These are phyloP conservation scores for Trichoderma breve DNA, from an alignment of 2,329 filamentous ascomycete genomes.

Conservation along the genomic window DNA sequence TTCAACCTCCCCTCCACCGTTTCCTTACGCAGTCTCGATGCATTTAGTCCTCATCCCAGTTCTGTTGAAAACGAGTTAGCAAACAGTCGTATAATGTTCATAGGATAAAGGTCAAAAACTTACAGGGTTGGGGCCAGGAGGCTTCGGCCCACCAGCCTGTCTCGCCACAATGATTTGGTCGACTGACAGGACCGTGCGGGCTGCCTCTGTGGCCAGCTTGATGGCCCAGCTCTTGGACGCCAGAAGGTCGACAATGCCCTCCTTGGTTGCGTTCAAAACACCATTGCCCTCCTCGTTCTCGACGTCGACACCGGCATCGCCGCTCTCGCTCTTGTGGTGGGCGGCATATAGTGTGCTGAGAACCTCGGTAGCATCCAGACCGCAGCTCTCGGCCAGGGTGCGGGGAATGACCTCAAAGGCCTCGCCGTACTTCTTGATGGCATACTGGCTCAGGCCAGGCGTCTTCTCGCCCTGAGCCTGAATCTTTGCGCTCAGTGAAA, in stretches of 20 bases:
- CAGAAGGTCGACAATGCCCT: constrained; percentile 89
- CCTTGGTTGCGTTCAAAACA: constrained; percentile 78
- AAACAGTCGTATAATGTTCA: background rate
- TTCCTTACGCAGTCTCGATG: constrained; percentile 27
- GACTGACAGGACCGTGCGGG: constrained; percentile 88
- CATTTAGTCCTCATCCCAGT: constrained; percentile 62
- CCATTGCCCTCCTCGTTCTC: constrained; percentile 76
- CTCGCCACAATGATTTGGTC: constrained; percentile 99
- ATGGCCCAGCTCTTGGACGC: constrained; percentile 95
- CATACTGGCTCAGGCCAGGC: constrained; percentile 87
- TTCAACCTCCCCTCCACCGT: background rate
- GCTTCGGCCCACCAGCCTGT: constrained; percentile 96
- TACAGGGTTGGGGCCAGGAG: constrained; percentile 83
- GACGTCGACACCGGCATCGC: constrained; percentile 90
- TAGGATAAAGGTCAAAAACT: constrained; percentile 27
- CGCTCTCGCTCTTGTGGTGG: constrained; percentile 83
- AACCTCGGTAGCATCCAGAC: constrained; percentile 95
- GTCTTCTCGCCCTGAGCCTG: constrained; percentile 89
- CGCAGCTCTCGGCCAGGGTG: constrained; percentile 90
- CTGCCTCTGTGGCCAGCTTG: constrained; percentile 91
- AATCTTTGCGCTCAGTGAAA: constrained; percentile 90
- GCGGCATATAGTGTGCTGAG: constrained; percentile 89
- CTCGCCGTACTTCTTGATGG: constrained; percentile 95
- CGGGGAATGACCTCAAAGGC: constrained; percentile 96
- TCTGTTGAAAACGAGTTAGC: constrained; percentile 40